Evolutionary conservation across 768 basidiomycete species (phyloP).

Genomic region (Mycena olivaceomarginata): DNA sequence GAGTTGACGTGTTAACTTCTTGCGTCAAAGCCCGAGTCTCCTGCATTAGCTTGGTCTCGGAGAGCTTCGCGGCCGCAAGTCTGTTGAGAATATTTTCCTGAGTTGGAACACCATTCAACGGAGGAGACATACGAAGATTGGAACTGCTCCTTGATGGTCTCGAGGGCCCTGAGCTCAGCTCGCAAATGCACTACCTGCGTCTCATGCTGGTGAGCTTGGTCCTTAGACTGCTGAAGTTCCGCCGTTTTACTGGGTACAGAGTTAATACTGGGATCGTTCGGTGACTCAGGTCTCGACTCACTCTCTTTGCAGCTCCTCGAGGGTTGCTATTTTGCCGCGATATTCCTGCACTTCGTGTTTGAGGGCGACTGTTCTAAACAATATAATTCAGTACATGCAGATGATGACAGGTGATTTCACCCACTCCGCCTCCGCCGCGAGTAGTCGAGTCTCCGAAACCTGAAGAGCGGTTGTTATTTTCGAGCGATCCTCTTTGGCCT

Average conservation of each 20-base stretch:
- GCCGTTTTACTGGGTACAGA: slow-evolving; percentile 13
- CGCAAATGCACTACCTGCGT: slow-evolving; percentile 24
- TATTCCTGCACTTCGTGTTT: slow-evolving; percentile 32
- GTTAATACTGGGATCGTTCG: background rate
- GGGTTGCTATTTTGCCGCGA: slow-evolving; percentile 13
- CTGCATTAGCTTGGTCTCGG: slow-evolving; percentile 6
- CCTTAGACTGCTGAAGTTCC: slow-evolving; percentile 28
- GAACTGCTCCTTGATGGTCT: slow-evolving; percentile 26
- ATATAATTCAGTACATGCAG: background rate
- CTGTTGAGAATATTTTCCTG: background rate
- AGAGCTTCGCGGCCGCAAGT: slow-evolving; percentile 18
- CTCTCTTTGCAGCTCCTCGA: slow-evolving; percentile 33
- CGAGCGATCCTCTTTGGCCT: slow-evolving; percentile 29
- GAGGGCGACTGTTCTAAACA: slow-evolving; percentile 24
- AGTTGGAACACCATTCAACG: too few species aligned
- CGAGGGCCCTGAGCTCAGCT: slow-evolving; percentile 4
- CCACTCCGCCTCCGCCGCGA: slow-evolving; percentile 22
- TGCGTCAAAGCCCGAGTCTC: slow-evolving; percentile 20
- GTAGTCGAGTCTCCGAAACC: slow-evolving; percentile 10
- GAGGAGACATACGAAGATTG: slow-evolving; percentile 21
- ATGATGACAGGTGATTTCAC: background rate
- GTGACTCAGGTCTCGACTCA: background rate
- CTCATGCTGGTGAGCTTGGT: slow-evolving; percentile 27
- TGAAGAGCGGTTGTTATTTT: slow-evolving; percentile 24
- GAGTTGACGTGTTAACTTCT: slow-evolving; percentile 31